Evolutionary conservation across 257 asterid genomes (phyloP).

Genomic region (Fraxinus anomala): DNA sequence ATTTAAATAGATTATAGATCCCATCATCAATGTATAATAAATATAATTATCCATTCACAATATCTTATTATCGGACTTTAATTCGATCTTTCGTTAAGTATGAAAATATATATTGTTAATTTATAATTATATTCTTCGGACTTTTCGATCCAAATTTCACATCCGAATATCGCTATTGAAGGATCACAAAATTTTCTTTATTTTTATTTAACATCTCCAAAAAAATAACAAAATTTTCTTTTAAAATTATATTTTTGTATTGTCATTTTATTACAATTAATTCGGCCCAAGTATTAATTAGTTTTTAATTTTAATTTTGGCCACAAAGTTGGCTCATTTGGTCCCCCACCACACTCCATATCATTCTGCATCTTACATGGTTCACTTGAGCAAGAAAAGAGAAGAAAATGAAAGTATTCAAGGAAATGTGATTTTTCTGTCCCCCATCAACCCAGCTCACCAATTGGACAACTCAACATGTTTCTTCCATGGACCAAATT

Average conservation of each 20-base stretch:
- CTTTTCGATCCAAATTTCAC: background rate
- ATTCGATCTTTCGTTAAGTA: background rate
- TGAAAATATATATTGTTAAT: background rate
- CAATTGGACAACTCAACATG: constrained; percentile 4
- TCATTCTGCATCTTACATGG: constrained; percentile 14
- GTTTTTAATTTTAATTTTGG: background rate
- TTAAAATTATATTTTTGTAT: background rate
- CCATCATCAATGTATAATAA: background rate
- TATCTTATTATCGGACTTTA: too few relatives aligned
- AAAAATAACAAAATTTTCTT: background rate
- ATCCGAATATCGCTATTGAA: background rate
- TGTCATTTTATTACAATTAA: too few relatives aligned
- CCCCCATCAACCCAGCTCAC: constrained; percentile 33
- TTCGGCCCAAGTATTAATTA: background rate
- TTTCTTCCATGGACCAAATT: constrained; percentile 21
- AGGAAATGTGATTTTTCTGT: constrained; percentile 39
- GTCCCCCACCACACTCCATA: constrained; percentile 26
- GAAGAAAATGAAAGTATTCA: constrained; percentile 23
- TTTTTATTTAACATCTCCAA: background rate
- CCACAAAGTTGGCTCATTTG: background rate
- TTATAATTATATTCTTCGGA: background rate
- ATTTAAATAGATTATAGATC: constrained; percentile 17
- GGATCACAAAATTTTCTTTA: background rate
- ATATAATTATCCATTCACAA: too few relatives aligned
- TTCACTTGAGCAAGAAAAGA: constrained; percentile 13